Base-by-base conservation (phyloP, 495 filamentous ascomycete species). In the Cryomyces minteri region DNA sequence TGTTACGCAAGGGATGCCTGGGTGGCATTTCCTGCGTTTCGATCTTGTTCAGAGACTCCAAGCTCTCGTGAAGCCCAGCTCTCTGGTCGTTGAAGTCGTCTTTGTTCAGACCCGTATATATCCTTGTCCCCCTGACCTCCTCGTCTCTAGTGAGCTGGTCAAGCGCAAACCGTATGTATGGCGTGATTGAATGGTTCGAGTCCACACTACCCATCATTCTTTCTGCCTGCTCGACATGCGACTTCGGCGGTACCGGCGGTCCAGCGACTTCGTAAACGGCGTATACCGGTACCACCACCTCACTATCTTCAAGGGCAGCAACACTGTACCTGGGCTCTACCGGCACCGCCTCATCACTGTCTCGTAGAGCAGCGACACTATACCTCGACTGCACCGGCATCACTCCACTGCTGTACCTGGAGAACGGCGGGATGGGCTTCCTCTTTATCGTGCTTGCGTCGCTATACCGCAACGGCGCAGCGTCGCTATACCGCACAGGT, bases 121-220 rank as follows among this genome's bases (percentile, higher is more conserved):
- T 25, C 18, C 18, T 25, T 25, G 53, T 44, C n/a, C 58, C 54
- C 37, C 59, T 44, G 10, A 71, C 63, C 41, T 77, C 70, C 45
- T 80, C 77, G 50, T 82, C 74, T 28, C 73, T 61, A 5, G 80
- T 83, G 43, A 84, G 65, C 54, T 83, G 79, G 43, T 81, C 76
- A 41, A 84, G 76, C 33, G 80, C 80, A 56, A 80, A 83, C 31
- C 70, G 75, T 40, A 84, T 76, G 53, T 77, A 82, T 10, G 78
- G 77, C 31, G 73, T 77, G 56, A 25, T 25, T 25, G 18, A 25
- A 25, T 25, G 18, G 18, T 25, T 25, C 18, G 18, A 25, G 18
- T 25, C 18, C 18, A 25, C 18, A 25, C 18, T 25, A 2, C 18
- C 18, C 18, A 25, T 25, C 18, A 25, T 25, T 25, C 18, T 25